A percentile compares a stretch with the other conserved stretches of the same genome.
These are phyloP conservation scores for Postia placenta DNA, from an alignment of 768 basidiomycete species.

Conservation along the genomic window DNA sequence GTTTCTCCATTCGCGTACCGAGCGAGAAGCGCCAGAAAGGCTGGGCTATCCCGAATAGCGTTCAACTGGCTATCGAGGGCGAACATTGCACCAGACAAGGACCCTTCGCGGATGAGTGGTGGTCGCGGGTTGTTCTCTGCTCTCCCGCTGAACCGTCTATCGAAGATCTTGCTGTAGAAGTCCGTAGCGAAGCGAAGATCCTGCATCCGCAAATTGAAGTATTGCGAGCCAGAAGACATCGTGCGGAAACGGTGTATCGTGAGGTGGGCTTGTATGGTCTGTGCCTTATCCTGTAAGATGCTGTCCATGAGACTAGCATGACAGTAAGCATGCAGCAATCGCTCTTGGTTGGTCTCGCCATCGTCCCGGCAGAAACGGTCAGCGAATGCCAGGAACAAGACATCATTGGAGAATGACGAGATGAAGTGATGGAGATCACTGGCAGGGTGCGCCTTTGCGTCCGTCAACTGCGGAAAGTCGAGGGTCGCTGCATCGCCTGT, in stretches of 20 bases:
- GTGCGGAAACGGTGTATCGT: slow-evolving; percentile 63
- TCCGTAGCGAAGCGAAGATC: slow-evolving; percentile 71
- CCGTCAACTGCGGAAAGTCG: slow-evolving; percentile 75
- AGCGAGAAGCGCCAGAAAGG: slow-evolving; percentile 39
- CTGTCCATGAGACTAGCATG: slow-evolving; percentile 78
- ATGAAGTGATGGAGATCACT: slow-evolving; percentile 82
- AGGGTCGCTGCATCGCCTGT: slow-evolving; percentile 79
- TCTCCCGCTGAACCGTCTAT: slow-evolving; percentile 69
- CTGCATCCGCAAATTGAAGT: slow-evolving; percentile 64
- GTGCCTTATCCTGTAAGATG: slow-evolving; percentile 86
- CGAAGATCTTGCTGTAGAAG: slow-evolving; percentile 73
- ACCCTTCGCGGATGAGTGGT: slow-evolving; percentile 66
- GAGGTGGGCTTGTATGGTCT: slow-evolving; percentile 69
- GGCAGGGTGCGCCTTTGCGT: slow-evolving; percentile 59
- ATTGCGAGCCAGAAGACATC: slow-evolving; percentile 49
- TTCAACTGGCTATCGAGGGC: slow-evolving; percentile 56
- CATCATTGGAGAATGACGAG: slow-evolving; percentile 79
- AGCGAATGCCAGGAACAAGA: slow-evolving; percentile 73
- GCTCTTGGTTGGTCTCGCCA: slow-evolving; percentile 52
- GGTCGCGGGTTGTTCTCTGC: slow-evolving; percentile 58
- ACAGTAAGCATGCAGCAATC: slow-evolving; percentile 63
- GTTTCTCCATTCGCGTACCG: slow-evolving; percentile 53
- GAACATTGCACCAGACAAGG: slow-evolving; percentile 59
- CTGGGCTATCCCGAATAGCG: slow-evolving; percentile 30
- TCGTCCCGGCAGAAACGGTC: slow-evolving; percentile 67